Base-by-base conservation (phyloP, 78 protist species). In the Speleostelium caveatum region DNA sequence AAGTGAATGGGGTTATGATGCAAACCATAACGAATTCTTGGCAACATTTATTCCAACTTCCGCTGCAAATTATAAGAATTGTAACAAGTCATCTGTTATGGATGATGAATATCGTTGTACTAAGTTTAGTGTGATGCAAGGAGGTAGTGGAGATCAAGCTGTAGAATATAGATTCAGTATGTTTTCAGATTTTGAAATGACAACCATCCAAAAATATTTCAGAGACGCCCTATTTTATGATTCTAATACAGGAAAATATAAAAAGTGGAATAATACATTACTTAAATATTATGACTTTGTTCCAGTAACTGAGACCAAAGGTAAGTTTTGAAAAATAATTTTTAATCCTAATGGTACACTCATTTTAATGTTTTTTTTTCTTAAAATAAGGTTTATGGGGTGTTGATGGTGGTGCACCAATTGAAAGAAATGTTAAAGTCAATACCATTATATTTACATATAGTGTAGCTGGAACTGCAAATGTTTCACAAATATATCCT, bases 1-100 rank as follows among this genome's bases (percentile, higher is more conserved):
- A 16, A 24, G 69, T 5, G 24, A 10, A 32, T 79, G 88, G 88
- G 88, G 88, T 3, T 79, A 60, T 35, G 75, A 79, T 38, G 1
- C 24, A 0, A 32, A 63, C 36, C 42, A 63, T 10, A 32, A 79
- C 17, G 66, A 66, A 55, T 67, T 79, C 24, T 36, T 79, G 8
- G 21, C 69, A 19, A 42, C 65, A 26, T 53, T 28, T 3, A 38
- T 67, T 35, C 75, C 88, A 51, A 26, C 59, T 21, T 32, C 41
- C 8, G 22, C 86, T 24, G 12, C n/a, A n/a, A 22, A 55, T 36
- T 76, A 76, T 22, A 76, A 76, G 35, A 41, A 26, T 2, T 76
- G 86, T 30, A 30, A 38, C 2, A 67, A 67, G n/a, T 67, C 42
- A 5, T 5, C 2, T 32, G 74, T 45, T 14, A 45, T 17, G 3